Percentiles rank a stretch among this genome's conserved stretches.
Evolutionary conservation across 768 basidiomycete genomes (phyloP).

Genomic region (Lactifluus pinguis): DNA sequence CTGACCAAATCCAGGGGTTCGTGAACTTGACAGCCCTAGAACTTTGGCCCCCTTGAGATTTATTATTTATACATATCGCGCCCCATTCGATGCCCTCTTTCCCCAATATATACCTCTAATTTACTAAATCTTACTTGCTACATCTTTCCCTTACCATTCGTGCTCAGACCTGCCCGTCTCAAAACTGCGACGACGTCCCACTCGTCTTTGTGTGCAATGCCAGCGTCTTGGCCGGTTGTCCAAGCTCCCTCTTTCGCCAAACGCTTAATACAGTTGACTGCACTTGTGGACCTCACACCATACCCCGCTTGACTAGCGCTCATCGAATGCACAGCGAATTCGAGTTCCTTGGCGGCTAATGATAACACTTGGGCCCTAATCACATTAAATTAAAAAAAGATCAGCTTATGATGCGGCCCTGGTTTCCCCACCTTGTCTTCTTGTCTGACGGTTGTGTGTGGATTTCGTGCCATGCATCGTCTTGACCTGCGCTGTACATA

Average conservation of each 20-base stretch:
- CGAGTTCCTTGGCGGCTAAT: slow-evolving; percentile 36
- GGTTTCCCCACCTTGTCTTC: slow-evolving; percentile 11
- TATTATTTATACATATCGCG: neutral
- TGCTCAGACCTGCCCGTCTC: slow-evolving; percentile 1
- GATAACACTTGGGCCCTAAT: slow-evolving; percentile 36
- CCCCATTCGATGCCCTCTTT: neutral
- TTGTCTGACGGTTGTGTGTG: slow-evolving; percentile 23
- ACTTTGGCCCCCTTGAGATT: no score
- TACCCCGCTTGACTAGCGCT: slow-evolving; percentile 47
- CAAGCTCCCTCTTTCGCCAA: neutral
- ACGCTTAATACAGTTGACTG: neutral
- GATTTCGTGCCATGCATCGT: slow-evolving; percentile 26
- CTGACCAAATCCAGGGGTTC: no score
- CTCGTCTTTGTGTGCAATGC: neutral
- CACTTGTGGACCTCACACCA: slow-evolving; percentile 15
- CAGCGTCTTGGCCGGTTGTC: neutral
- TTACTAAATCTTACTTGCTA: no score
- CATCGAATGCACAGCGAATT: slow-evolving; percentile 40
- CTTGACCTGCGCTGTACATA: slow-evolving; percentile 20
- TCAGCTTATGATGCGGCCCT: neutral
- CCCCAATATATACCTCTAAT: neutral
- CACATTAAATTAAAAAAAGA: neutral
- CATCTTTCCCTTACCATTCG: neutral
- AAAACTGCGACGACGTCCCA: slow-evolving; percentile 1
- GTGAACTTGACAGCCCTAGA: neutral